A percentile compares a stretch with the other conserved stretches of the same genome.
These are phyloP conservation scores for Verticillium albo-atrum DNA, from an alignment of 2,329 filamentous ascomycete species.

Conservation along the genomic window DNA sequence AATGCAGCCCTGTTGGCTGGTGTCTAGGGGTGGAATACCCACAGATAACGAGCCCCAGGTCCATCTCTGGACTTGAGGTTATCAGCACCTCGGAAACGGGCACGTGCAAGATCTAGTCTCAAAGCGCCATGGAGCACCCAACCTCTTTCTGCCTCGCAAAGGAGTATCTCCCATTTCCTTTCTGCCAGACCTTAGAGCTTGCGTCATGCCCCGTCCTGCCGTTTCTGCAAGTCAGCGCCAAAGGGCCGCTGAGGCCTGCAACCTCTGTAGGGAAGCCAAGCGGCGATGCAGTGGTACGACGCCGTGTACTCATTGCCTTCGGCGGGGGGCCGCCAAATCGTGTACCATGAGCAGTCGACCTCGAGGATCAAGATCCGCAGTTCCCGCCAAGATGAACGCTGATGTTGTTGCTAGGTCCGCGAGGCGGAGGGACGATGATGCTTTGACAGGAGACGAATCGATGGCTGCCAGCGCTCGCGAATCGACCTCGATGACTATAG, in stretches of 20 bases:
- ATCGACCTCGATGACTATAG: background rate
- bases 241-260: slow-evolving; percentile 43
- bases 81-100: too few relatives aligned
- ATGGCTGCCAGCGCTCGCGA: background rate
- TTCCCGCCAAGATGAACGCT: too few relatives aligned
- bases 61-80: too few relatives aligned
- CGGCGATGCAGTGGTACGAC: slow-evolving; percentile 44
- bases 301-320: slow-evolving; percentile 42
- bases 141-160: too few relatives aligned
- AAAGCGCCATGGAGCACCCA: too few relatives aligned
- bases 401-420: background rate
- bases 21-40: background rate
- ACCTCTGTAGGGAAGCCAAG: slow-evolving; percentile 43
- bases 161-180: background rate
- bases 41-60: background rate
- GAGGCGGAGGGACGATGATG: background rate
- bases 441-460: background rate
- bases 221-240: slow-evolving; percentile 43
- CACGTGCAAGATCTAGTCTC: background rate
- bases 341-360: slow-evolving; percentile 30
- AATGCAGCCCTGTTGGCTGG: background rate
- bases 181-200: background rate
- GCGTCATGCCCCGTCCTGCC: slow-evolving; percentile 45
- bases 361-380: slow-evolving; percentile 20
- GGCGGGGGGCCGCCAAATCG: slow-evolving; percentile 32